Evolutionary conservation across 768 basidiomycete species (phyloP), one percentile per base, ranked within the genome.

Genomic region (Amanita subjunquillea): DNA sequence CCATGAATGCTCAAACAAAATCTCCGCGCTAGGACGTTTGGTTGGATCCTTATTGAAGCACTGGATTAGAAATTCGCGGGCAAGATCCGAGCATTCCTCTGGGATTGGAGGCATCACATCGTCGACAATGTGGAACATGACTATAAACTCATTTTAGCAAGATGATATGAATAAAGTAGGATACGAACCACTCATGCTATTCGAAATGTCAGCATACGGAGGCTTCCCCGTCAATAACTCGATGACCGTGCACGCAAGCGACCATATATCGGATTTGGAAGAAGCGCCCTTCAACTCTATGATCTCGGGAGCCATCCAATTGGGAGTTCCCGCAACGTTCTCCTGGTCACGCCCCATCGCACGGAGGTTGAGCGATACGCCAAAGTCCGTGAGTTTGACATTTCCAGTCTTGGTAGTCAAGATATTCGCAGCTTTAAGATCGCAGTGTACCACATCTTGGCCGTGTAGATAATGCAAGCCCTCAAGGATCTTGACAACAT

Each of bases 271-370:
- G 25, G 90, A 86, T 60, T 92, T 92, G 0, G 85, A 76, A n/a
- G 89, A 87, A 6, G 95, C 90, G 3, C 94, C 94, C 65, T 92
- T 87, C 51, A 98, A 78, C 64, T 92, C 86, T 56, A 99, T 98
- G 48, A 97, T 90, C 67, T 99, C 95, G 2, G 95, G 95, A 9
- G 94, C 94, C 93, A 99, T 98, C 95, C 95, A 99, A 62, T 97
- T 95, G 12, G 95, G 95, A 8, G 95, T 99, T 8, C 95, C 95
- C 6, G 88, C 85, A 25, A 91, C 87, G 59, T 87, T 88, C 63
- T 88, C 85, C 59, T 81, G 84, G 62, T 90, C 87, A 23, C 80
- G 76, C 60, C 86, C 87, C 78, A 98, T 83, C 0, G 92, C 92
- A 44, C 90, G 83, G 60, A 97, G 77, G 66, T 95, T 96, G 56